Percentiles rank a stretch among this genome's conserved stretches.
Conservation (phyloP, 306 rosid species). For the Medicago arabica region DNA sequence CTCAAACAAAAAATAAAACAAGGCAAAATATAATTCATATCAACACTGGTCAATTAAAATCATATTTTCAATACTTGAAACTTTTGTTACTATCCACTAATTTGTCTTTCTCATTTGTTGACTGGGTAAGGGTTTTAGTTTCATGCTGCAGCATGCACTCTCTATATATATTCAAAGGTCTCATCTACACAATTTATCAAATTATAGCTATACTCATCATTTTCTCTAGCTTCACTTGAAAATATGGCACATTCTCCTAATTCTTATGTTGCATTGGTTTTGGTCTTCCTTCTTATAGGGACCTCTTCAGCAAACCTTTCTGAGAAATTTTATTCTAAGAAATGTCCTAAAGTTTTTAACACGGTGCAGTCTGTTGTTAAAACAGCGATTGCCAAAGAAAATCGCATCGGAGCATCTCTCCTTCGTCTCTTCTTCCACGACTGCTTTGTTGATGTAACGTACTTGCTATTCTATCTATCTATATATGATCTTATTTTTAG, state of each 20-base stretch:
- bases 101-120: not conserved
- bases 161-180: conserved; percentile 31
- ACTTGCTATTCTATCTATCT: not conserved
- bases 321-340: conserved; percentile 51
- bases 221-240: conserved; percentile 1
- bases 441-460: conserved; percentile 75
- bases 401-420: conserved; percentile 80
- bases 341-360: conserved; percentile 61
- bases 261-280: conserved; percentile 22
- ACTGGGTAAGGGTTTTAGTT: conserved; percentile 18
- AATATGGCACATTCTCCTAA: conserved; percentile 45
- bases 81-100: not conserved
- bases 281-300: conserved; percentile 44
- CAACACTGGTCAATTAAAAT: not conserved
- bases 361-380: conserved; percentile 54
- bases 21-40: no score
- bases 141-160: not conserved
- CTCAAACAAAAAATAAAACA: not conserved
- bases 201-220: not conserved
- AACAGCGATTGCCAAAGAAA: conserved; percentile 61
- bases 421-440: conserved; percentile 86
- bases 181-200: not conserved
- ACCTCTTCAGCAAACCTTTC: conserved; percentile 61
- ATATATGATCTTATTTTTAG: not conserved
- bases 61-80: conserved; percentile 8